These are phyloP conservation scores for Phytophthora kernoviae DNA, from an alignment of 352 stramenopile genomes.

Conservation along the genomic window DNA sequence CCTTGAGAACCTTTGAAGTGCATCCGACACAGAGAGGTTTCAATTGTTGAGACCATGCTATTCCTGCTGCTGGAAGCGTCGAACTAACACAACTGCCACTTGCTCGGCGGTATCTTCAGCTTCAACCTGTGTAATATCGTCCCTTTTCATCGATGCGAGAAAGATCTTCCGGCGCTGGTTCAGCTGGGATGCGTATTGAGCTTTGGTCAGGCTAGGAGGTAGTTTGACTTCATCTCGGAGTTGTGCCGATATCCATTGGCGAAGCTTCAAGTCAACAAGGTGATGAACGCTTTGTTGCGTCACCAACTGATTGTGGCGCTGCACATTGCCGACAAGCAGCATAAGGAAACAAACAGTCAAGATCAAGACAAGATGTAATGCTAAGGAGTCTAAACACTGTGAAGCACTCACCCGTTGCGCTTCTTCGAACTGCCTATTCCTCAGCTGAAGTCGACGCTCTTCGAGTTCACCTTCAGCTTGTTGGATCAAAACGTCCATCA, in stretches of 20 bases:
- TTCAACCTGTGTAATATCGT: conserved; percentile 5
- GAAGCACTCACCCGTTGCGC: conserved; percentile 21
- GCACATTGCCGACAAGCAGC: neutral
- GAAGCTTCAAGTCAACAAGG: conserved; percentile 58
- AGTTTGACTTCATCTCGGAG: conserved; percentile 25
- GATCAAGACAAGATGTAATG: neutral
- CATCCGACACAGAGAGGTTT: conserved; percentile 11
- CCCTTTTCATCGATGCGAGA: conserved; percentile 38
- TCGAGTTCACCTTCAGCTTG: conserved; percentile 18
- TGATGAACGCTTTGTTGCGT: conserved; percentile 45
- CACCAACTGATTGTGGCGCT: conserved; percentile 40
- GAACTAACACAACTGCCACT: conserved; percentile 31
- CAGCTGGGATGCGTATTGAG: conserved; percentile 33
- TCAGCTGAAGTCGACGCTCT: conserved; percentile 1
- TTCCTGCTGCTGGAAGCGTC: conserved; percentile 31
- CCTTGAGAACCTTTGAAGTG: conserved; percentile 1
- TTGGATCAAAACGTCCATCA: conserved; percentile 23
- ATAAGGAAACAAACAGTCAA: no score
- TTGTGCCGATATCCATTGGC: conserved; percentile 57
- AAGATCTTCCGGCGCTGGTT: conserved; percentile 53
- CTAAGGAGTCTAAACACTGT: neutral
- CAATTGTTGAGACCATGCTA: conserved; percentile 12
- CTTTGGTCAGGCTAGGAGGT: conserved; percentile 9
- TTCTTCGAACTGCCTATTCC: conserved; percentile 4
- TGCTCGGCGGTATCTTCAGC: conserved; percentile 6